A percentile compares a stretch with the other conserved stretches of the same genome.
Evolutionary conservation across 2,329 filamentous ascomycete species (phyloP).

Genomic region (Ophiocordyceps robertsii): DNA sequence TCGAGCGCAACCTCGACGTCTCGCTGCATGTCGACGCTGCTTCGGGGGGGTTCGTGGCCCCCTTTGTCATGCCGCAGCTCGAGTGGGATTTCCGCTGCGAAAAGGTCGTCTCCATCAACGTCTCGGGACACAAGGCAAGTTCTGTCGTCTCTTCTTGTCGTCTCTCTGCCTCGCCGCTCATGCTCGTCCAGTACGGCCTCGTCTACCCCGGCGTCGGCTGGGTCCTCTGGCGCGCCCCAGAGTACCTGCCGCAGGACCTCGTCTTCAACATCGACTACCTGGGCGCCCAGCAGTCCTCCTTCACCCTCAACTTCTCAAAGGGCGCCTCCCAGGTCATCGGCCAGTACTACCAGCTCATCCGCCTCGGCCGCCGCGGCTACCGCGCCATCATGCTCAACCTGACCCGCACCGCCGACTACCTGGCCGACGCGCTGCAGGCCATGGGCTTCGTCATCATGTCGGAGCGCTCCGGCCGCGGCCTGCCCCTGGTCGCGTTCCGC

Average conservation of each 20-base stretch:
- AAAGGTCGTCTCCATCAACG: slow-evolving; percentile 86
- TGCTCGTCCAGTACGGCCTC: slow-evolving; percentile 32
- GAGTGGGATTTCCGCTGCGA: slow-evolving; percentile 87
- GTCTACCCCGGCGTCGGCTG: slow-evolving; percentile 90
- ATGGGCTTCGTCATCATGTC: slow-evolving; percentile 85
- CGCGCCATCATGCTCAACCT: slow-evolving; percentile 88
- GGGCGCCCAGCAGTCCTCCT: slow-evolving; percentile 86
- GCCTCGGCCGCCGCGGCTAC: slow-evolving; percentile 86
- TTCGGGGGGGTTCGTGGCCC: slow-evolving; percentile 82
- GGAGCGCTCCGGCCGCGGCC: slow-evolving; percentile 58
- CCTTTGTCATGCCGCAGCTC: slow-evolving; percentile 73
- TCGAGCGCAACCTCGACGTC: slow-evolving; percentile 60
- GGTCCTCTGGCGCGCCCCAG: slow-evolving; percentile 76
- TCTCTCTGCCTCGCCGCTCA: not conserved
- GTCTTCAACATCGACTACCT: slow-evolving; percentile 99
- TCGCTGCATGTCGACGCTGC: slow-evolving; percentile 93
- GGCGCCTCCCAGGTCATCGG: slow-evolving; percentile 89
- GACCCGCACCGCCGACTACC: slow-evolving; percentile 79
- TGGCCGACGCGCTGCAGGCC: slow-evolving; percentile 56
- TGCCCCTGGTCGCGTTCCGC: slow-evolving; percentile 85
- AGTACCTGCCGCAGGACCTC: slow-evolving; percentile 77
- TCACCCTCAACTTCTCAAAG: slow-evolving; percentile 96
- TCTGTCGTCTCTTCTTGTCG: not conserved
- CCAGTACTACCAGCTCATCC: slow-evolving; percentile 95
- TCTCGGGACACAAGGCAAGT: slow-evolving; percentile 71